Evolutionary conservation across 306 rosid species (phyloP), one percentile per base, ranked within the genome.

Genomic region (Vigna radiata): DNA sequence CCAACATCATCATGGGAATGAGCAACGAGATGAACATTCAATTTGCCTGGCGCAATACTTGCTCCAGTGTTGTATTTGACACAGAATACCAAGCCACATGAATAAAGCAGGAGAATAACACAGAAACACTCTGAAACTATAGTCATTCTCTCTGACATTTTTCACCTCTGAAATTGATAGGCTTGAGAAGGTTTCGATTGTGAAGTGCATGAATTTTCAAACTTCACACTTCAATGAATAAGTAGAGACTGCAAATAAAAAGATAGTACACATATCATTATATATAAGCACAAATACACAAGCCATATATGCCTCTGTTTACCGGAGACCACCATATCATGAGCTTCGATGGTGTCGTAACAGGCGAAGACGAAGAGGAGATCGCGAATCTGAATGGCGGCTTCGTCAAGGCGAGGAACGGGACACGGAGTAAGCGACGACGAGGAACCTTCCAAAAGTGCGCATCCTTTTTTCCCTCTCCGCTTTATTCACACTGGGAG

Each of bases 291-390:
- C 13, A 72, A 68, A 56, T 14, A 76, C 41, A 23, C 46, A 53
- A 46, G 55, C 63, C 46, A 64, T 69, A 79, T 73, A 79, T 70
- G 33, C 41, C 78, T 79, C 67, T 29, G 8, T 79, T 33, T 82
- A 92, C 98, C 97, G 92, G 98, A 75, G 97, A 92, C 98, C 98
- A 95, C 97, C 97, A 92, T 97, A 95, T 92, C 89, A 89, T 62
- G 82, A 92, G 78, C 88, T 83, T 84, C 82, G n/a, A n/a, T n/a
- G n/a, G n/a, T n/a, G n/a, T n/a, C n/a, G n/a, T n/a, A n/a, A n/a
- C n/a, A n/a, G n/a, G n/a, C n/a, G n/a, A n/a, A n/a, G n/a, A n/a
- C n/a, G n/a, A n/a, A n/a, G n/a, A n/a, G n/a, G n/a, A n/a, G n/a
- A n/a, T n/a, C n/a, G n/a, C n/a, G n/a, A n/a, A n/a, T n/a, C n/a